Conservation (phyloP, 805 yeast species). For the Suhomyces faveliae region DNA sequence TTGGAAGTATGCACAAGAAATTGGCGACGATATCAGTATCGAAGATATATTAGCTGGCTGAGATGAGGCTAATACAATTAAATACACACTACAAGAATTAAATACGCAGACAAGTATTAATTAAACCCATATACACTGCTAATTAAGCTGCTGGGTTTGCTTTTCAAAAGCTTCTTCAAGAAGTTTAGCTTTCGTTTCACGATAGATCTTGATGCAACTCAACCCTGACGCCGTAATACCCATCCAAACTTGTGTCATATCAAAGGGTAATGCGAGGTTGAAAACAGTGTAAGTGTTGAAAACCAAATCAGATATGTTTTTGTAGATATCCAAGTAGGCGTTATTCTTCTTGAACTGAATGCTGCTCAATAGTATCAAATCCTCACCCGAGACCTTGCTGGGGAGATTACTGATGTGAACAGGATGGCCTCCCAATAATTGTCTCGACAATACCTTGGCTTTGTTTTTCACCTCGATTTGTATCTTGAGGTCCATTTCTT, state of each 20-base stretch:
- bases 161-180: slow-evolving; percentile 15
- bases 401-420: slow-evolving; percentile 4
- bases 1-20: slow-evolving; percentile 68
- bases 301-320: slow-evolving; percentile 37
- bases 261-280: slow-evolving; percentile 32
- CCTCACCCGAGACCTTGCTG: slow-evolving; percentile 20
- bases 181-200: slow-evolving; percentile 35
- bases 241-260: slow-evolving; percentile 46
- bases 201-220: slow-evolving; percentile 37
- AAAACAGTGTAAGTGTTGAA: slow-evolving; percentile 45
- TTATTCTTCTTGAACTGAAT: slow-evolving; percentile 38
- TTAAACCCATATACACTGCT: too few species aligned
- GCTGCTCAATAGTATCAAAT: slow-evolving; percentile 25
- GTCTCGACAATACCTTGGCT: slow-evolving; percentile 46
- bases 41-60: slow-evolving; percentile 16
- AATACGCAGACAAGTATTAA: background rate
- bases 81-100: too few species aligned
- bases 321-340: slow-evolving; percentile 39
- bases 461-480: slow-evolving; percentile 61
- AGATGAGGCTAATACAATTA: background rate
- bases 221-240: slow-evolving; percentile 41
- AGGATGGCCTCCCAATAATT: slow-evolving; percentile 22
- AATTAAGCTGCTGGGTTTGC: too few species aligned
- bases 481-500: slow-evolving; percentile 53
- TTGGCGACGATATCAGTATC: slow-evolving; percentile 34